phyloP scores from a whole-genome alignment of 805 yeast species.

The Alloascoidea africana region DNA sequence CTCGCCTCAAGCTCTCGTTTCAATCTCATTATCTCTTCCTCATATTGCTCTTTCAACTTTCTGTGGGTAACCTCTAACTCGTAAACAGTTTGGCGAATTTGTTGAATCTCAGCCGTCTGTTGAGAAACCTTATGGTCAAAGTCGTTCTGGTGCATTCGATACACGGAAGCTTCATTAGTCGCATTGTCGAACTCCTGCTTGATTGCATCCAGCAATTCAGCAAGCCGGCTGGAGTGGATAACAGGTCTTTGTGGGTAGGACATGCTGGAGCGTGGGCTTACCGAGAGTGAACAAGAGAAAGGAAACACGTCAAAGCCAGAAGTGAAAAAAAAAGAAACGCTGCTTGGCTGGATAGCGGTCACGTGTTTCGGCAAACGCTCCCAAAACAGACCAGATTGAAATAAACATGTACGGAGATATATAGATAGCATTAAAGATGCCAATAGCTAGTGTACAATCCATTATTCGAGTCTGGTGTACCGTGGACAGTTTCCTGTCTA shows the following conservation, averaged over 20 bases:
- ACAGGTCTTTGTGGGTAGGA: background rate
- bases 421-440: too few species aligned
- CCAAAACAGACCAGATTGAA: too few species aligned
- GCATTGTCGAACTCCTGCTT: slow-evolving; percentile 83
- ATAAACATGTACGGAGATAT: too few species aligned
- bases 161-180: slow-evolving; percentile 70
- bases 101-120: slow-evolving; percentile 87
- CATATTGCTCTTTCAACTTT: slow-evolving; percentile 90
- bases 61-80: slow-evolving; percentile 91
- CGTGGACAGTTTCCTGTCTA: slow-evolving; percentile 2
- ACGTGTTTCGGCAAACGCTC: too few species aligned
- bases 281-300: too few species aligned
- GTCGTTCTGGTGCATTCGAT: slow-evolving; percentile 84
- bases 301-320: too few species aligned
- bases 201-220: slow-evolving; percentile 82
- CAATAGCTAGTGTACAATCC: too few species aligned
- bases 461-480: too few species aligned
- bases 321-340: too few species aligned
- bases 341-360: too few species aligned
- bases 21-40: slow-evolving; percentile 76
- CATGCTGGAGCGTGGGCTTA: too few species aligned
- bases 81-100: slow-evolving; percentile 83
- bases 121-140: slow-evolving; percentile 77
- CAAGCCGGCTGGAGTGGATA: slow-evolving; percentile 22
- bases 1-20: slow-evolving; percentile 75